Conservation (phyloP, 2,329 filamentous ascomycete species). For the Hypoxylon rubiginosum region DNA sequence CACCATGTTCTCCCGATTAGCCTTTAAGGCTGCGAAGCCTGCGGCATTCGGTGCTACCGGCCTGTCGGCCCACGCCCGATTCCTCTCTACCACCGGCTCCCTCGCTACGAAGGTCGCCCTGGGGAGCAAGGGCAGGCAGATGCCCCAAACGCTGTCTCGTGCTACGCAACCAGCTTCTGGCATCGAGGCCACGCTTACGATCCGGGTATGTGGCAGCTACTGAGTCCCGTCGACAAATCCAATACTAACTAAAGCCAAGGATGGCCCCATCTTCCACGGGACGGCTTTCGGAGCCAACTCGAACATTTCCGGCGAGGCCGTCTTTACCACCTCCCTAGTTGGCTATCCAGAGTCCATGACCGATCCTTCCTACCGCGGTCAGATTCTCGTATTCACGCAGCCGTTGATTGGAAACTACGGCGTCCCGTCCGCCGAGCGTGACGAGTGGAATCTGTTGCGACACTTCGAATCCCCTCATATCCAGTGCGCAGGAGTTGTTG, state of each 20-base stretch:
- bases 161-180: slow-evolving; percentile 76
- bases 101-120: slow-evolving; percentile 67
- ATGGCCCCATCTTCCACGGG: slow-evolving; percentile 95
- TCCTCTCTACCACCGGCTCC: slow-evolving; percentile 56
- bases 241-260: slow-evolving; percentile 63
- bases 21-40: slow-evolving; percentile 66
- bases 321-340: slow-evolving; percentile 98
- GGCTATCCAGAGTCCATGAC: slow-evolving; percentile 97
- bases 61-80: slow-evolving; percentile 55
- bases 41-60: slow-evolving; percentile 61
- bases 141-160: slow-evolving; percentile 69
- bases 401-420: slow-evolving; percentile 99
- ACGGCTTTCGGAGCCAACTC: slow-evolving; percentile 96
- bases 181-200: slow-evolving; percentile 92
- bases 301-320: slow-evolving; percentile 97
- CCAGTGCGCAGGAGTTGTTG: slow-evolving; percentile 94
- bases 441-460: slow-evolving; percentile 91
- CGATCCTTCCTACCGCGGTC: slow-evolving; percentile 88
- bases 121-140: slow-evolving; percentile 77
- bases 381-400: slow-evolving; percentile 98
- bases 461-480: slow-evolving; percentile 99
- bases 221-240: slow-evolving; percentile 12
- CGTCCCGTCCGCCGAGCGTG: slow-evolving; percentile 86
- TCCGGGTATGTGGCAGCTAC: slow-evolving; percentile 73
- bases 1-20: slow-evolving; percentile 73